Base-by-base conservation (phyloP, 1,139 yeast genomes). In the Candida sp. region DNA sequence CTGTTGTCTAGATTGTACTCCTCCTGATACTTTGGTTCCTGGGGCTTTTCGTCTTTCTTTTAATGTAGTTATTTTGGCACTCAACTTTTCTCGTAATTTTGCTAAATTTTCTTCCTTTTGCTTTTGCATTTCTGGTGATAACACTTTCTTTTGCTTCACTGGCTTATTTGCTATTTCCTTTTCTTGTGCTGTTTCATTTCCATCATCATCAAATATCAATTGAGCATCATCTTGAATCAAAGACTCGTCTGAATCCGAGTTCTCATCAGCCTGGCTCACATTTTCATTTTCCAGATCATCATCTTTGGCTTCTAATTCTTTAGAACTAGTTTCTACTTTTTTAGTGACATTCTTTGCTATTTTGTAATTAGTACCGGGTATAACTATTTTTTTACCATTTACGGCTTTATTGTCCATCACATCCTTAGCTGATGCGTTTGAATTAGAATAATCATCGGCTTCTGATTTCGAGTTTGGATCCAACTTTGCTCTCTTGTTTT, bases 41-140 rank as follows among this genome's bases (percentile, higher is more conserved):
- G 95, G 95, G 0, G 98, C 99, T 57, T 86, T 91, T 58, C 99
- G 81, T 63, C 81, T 87, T 46, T 85, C 93, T 53, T 83, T 81
- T 65, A 93, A 61, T 25, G 66, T 72, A 47, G 73, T 79, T 51
- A 93, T 91, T 61, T 83, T 87, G 21, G 77, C 77, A 30, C 93
- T 84, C 42, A 93, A 75, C 61, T 85, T 82, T 25, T 80, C 82
- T 54, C 89, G 78, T 48, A 93, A 74, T 50, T 79, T 84, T 5
- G 76, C 76, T 45, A 88, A 69, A 43, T 83, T 82, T 53, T 77
- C 79, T 50, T 78, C 71, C 46, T 68, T 77, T 49, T 71, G 73
- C 47, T 64, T 63, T 47, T 74, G 66, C 45, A 75, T 83, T 54
- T 76, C 81, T 7, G 71, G 68, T 1, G 73, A 58, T 32, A 75